Base-by-base conservation (phyloP, 1,284 basidiomycete species). In the Cutaneotrichosporon mucoides region DNA sequence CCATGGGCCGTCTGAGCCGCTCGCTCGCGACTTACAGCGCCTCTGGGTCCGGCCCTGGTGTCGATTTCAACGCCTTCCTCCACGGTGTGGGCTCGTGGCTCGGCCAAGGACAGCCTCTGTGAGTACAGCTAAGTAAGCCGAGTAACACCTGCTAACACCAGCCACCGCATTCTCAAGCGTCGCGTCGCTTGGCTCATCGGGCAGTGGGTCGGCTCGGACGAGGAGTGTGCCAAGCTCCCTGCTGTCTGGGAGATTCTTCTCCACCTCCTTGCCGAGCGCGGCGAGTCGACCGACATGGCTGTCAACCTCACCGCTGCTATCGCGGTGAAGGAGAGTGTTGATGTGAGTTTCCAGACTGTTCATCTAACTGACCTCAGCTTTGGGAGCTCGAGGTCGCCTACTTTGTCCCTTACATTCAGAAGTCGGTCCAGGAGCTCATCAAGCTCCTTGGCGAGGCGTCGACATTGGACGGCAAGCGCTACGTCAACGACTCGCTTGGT, bases 111-210 rank as follows among this genome's bases (percentile, higher is more conserved):
- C 57, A 69, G 34, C 72, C 73, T 53, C 59, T 73, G 72, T 74
- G 42, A 64, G 72, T 63, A 34, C 13, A 46, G 10, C 40, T n/a
- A 1, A 24, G 15, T 5, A 9, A 2, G 15, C n/a, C 5, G 4
- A 8, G 40, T 9, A 33, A 33, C 15, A 16, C 2, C 36, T 42
- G 54, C 61, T 66, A 35, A 68, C 53, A 37, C 11, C 63, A 92
- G 89, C 57, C 90, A 88, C 69, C 88, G 89, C 0, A 89, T 94
- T 50, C 83, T 94, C 61, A 92, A 94, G 76, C 85, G 91, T 16
- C 84, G 92, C 45, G 88, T 94, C 62, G 91, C 90, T 0, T 93
- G 91, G 90, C 77, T 93, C 6, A 84, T 95, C 46, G 91, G 91
- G 11, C 88, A 88, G 81, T 91, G 89, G 86, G 83, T 90, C 33